Evolutionary conservation across 2,329 filamentous ascomycete genomes (phyloP).

Genomic region (Lojkania enalia): DNA sequence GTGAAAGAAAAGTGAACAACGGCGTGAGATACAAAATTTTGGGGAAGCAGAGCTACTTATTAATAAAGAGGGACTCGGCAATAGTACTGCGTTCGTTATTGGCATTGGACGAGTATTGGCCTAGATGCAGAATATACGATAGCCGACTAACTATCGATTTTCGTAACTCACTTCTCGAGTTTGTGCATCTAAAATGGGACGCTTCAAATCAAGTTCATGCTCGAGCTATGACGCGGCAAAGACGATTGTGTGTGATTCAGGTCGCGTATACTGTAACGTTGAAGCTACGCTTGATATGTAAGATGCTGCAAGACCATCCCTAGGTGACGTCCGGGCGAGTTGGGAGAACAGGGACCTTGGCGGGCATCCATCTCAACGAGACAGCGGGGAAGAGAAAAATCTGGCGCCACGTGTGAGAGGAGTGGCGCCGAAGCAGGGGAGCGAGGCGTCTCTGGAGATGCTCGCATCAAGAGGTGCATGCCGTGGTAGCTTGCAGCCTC

Average conservation of each 20-base stretch:
- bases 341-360: slow-evolving; percentile 29
- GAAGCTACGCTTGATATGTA: slow-evolving; percentile 13
- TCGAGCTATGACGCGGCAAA: slow-evolving; percentile 24
- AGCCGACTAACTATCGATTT: slow-evolving; percentile 36
- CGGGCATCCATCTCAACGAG: slow-evolving; percentile 16
- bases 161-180: slow-evolving; percentile 19
- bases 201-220: slow-evolving; percentile 8
- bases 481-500: slow-evolving; percentile 12
- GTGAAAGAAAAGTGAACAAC: slow-evolving; percentile 19
- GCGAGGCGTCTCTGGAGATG: slow-evolving; percentile 15
- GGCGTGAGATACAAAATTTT: slow-evolving; percentile 21
- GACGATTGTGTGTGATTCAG: slow-evolving; percentile 11
- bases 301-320: background rate
- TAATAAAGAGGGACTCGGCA: slow-evolving; percentile 40
- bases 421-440: slow-evolving; percentile 15
- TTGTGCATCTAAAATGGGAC: background rate
- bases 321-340: slow-evolving; percentile 16
- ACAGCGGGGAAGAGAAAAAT: slow-evolving; percentile 10
- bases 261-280: slow-evolving; percentile 20
- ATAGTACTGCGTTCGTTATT: slow-evolving; percentile 28
- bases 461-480: slow-evolving; percentile 13
- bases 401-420: slow-evolving; percentile 28
- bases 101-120: slow-evolving; percentile 23
- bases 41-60: slow-evolving; percentile 28
- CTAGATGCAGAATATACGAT: slow-evolving; percentile 31